Evolutionary conservation across 2,329 filamentous ascomycete genomes (phyloP), one percentile per base, ranked within the genome.

Genomic region (Clonostachys solani): DNA sequence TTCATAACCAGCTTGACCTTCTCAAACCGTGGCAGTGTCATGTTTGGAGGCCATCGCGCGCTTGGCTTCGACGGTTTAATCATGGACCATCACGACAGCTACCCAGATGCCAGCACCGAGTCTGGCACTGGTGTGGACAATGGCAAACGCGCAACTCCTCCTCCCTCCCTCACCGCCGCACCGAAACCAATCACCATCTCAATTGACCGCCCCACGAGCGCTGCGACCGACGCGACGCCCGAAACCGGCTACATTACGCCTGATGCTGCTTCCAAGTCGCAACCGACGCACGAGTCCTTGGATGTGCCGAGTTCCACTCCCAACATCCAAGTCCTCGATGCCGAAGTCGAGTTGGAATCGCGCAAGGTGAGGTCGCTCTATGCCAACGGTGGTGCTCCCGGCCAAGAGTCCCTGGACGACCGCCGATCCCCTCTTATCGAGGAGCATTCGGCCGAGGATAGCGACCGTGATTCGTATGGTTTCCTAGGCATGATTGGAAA

Each of bases 361-460:
- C 77, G 78, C 77, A 81, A 82, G 74, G 79, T 83, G 75, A 81
- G 79, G 74, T 82, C 78, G 67, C 78, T 83, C 68, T 83, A 83
- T 73, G 73, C 77, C 69, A 71, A 72, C 60, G 73, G 72, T 67
- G 77, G 78, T 61, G 65, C 63, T 64, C 64, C 60, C 74, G 75
- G 52, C 69, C 45, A 40, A 50, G 64, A 69, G 61, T 60, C 40
- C 16, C 35, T 40, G 12, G 47, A 41, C 8, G 42, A 44, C 18
- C 44, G 44, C 50, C 65, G 73, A 51, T 71, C 72, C 59, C 70
- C 77, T 54, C 44, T 48, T 36, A 71, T 71, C 59, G 68, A 64
- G 58, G 75, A 79, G 64, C 69, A 69, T 64, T 73, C 72, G 59
- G 71, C 69, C 56, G 72, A 77, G 62, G 73, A 74, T 57, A 70